Base-by-base conservation (phyloP, 2,329 filamentous ascomycete genomes). In the Venturia asperata region DNA sequence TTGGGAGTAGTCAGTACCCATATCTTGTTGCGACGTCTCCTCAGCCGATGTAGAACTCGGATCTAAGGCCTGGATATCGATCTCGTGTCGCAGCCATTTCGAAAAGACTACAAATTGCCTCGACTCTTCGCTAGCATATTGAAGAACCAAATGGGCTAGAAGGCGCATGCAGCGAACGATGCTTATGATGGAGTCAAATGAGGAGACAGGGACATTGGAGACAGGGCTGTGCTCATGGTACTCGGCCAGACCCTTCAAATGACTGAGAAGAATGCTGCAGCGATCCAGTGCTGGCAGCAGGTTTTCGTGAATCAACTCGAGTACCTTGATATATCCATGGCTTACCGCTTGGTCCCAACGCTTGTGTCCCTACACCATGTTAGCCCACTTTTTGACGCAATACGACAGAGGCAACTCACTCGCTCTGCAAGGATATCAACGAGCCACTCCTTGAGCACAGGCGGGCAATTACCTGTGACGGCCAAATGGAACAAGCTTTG, bases 271-370 rank as follows among this genome's bases (percentile, higher is more conserved):
- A 30, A 97, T 86, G 60, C 85, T 84, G 69, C 89, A 89, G 63
- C 93, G 86, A 70, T 97, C 92, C 1, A 97, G 80, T 0, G 91
- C 91, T 0, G 94, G 94, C 2, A 97, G 81, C 63, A 97, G 86
- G 73, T 95, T 92, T 72, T 96, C 88, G 72, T 96, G 92, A 0
- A 92, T 81, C 15, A 97, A 81, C 63, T 85, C 84, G 62, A 91
- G 85, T 11, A 97, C 82, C 64, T 86, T 88, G 67, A 90, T 87
- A 24, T 97, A 87, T 0, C 92, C 91, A 4, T 86, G 85, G 1
- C 85, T 82, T 1, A 95, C 89, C 6, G 90, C 88, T 72, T 93
- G 95, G 68, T 97, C 92, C 94, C 94, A 99, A 61, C 94, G 83
- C 76, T 96, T 97, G 71, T 96, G 90, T 0, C 92, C 92, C 88